Percentiles rank a stretch among this genome's conserved stretches.
Conservation (phyloP, 768 basidiomycete species). For the Mycena epipterygia region DNA sequence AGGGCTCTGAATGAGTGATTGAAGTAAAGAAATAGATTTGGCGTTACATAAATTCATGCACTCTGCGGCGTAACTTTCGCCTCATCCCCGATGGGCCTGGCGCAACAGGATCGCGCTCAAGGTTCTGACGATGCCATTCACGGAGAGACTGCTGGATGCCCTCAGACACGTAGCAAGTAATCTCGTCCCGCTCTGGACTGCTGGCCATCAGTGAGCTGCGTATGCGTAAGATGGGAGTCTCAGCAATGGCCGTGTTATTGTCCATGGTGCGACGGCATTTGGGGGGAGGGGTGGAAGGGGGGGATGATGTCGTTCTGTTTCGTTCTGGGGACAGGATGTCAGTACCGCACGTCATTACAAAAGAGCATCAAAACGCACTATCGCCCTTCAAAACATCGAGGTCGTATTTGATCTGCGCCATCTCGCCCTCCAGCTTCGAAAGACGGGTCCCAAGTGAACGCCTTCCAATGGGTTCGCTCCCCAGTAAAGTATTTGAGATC, state of each 20-base stretch:
- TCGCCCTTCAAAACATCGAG: neutral
- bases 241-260: neutral
- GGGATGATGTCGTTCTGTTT: neutral
- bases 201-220: neutral
- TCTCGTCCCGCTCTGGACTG: neutral
- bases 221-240: neutral
- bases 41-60: neutral
- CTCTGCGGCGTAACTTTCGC: neutral
- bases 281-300: neutral
- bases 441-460: neutral
- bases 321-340: neutral
- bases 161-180: neutral
- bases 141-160: neutral
- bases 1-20: too few species aligned
- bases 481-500: conserved; percentile 1
- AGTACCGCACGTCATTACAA: neutral
- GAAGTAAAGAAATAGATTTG: too few species aligned
- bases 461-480: neutral
- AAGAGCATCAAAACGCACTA: neutral
- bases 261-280: neutral
- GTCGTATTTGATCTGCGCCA: conserved; percentile 6
- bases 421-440: neutral
- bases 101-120: neutral
- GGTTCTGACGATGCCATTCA: neutral
- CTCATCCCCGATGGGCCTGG: neutral